Evolutionary conservation across 75 land plant genomes (phyloP).

Genomic region (Picea sitchensis): DNA sequence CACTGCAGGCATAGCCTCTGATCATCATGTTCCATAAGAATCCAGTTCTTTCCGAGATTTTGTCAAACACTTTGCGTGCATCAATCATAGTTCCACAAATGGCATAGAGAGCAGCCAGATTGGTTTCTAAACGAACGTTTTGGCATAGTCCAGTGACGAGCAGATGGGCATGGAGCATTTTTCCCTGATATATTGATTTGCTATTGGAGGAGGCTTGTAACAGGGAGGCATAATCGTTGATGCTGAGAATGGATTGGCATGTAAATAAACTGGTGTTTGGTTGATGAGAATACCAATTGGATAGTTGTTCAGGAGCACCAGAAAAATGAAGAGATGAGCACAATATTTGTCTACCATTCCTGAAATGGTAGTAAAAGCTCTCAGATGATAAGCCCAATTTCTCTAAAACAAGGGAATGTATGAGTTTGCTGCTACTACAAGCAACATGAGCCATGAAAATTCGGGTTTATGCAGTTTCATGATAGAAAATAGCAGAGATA

Average conservation of each 20-base stretch:
- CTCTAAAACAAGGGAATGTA: not conserved
- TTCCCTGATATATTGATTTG: conserved; percentile 26
- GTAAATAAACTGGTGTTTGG: no score
- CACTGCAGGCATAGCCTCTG: conserved; percentile 57
- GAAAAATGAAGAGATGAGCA: not conserved
- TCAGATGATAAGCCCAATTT: not conserved
- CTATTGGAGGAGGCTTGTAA: conserved; percentile 20
- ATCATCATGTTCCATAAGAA: conserved; percentile 62
- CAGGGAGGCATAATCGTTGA: conserved; percentile 16
- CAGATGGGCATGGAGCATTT: conserved; percentile 38
- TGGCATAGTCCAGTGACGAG: conserved; percentile 12
- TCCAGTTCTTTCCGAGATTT: conserved; percentile 34
- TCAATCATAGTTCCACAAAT: conserved; percentile 18
- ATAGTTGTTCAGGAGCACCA: not conserved
- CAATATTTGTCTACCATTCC: no score
- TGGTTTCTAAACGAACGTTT: conserved; percentile 21
- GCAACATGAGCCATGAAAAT: not conserved
- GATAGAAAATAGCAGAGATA: no score
- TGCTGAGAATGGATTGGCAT: no score
- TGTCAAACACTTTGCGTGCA: conserved; percentile 50
- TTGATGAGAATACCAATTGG: not conserved
- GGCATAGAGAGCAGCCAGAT: conserved; percentile 46
- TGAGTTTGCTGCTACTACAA: not conserved
- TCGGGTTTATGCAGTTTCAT: no score
- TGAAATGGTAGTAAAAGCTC: not conserved